These are phyloP conservation scores for Mallotus japonicus DNA, from an alignment of 441 rosid species.

Conservation along the genomic window DNA sequence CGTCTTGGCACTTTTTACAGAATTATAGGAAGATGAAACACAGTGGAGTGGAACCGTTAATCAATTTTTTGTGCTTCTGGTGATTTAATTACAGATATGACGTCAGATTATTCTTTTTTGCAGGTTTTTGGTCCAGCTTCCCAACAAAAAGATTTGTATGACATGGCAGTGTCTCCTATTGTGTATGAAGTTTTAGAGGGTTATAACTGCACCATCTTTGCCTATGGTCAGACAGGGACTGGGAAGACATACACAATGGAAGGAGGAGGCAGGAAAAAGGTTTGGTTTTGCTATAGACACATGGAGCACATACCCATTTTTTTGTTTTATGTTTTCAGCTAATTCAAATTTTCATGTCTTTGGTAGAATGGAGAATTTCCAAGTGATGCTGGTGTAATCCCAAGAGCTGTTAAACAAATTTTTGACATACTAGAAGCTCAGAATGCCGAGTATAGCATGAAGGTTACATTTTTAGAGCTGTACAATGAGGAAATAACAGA, in stretches of 20 bases:
- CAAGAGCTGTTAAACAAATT: conserved; percentile 92
- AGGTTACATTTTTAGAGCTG: conserved; percentile 95
- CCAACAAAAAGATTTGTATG: conserved; percentile 78
- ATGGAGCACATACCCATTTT: conserved; percentile 9
- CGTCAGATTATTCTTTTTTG: conserved; percentile 5
- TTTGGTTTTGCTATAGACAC: conserved; percentile 18
- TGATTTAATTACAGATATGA: neutral
- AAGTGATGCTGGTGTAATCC: conserved; percentile 96
- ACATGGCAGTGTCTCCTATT: conserved; percentile 84
- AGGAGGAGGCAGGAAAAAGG: conserved; percentile 97
- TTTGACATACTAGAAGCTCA: conserved; percentile 93
- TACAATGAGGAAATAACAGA: conserved; percentile 97
- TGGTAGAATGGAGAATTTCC: conserved; percentile 95
- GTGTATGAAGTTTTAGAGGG: conserved; percentile 97
- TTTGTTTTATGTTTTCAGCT: conserved; percentile 11
- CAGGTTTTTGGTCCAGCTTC: conserved; percentile 97
- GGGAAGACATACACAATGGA: conserved; percentile 99
- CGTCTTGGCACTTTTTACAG: neutral
- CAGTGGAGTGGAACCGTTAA: neutral
- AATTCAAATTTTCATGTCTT: conserved; percentile 26
- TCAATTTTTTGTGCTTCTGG: neutral
- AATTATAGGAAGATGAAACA: neutral
- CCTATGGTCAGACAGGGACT: conserved; percentile 98
- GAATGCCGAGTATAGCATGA: conserved; percentile 92
- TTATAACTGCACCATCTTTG: conserved; percentile 96